phyloP scores from a whole-genome alignment of 129 eudicot species.

The Flaveria sonorensis region DNA sequence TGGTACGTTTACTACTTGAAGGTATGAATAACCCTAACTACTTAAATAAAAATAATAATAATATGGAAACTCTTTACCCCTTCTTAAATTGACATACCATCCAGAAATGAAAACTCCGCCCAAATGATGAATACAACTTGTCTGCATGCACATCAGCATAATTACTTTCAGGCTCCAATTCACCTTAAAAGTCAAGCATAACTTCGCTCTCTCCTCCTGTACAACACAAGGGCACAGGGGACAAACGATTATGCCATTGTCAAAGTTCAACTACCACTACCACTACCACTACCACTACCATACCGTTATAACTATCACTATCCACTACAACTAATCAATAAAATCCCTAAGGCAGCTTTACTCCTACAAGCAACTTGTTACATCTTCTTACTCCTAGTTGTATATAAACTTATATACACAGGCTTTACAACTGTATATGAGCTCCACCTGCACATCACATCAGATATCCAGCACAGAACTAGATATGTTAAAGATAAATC shows the following conservation, averaged over 20 bases:
- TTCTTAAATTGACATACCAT: constrained; percentile 49
- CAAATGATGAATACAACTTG: constrained; percentile 34
- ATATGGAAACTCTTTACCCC: constrained; percentile 11
- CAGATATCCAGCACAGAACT: constrained; percentile 26
- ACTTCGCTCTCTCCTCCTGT: constrained; percentile 62
- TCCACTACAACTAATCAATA: constrained; percentile 48
- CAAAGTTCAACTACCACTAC: constrained; percentile 75
- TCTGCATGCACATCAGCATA: constrained; percentile 42
- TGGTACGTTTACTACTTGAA: constrained; percentile 1
- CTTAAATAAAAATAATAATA: neutral
- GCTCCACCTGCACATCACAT: constrained; percentile 17
- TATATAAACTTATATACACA: neutral
- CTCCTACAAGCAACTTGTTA: constrained; percentile 39
- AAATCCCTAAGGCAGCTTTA: constrained; percentile 41
- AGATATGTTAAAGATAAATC: constrained; percentile 29
- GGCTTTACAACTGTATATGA: neutral
- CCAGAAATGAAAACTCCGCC: constrained; percentile 33
- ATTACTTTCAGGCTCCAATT: constrained; percentile 44
- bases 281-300: constrained; percentile 42
- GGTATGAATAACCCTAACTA: constrained; percentile 7
- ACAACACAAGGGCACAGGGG: constrained; percentile 87
- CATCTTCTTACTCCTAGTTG: constrained; percentile 30
- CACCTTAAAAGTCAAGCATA: constrained; percentile 44
- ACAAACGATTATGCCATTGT: constrained; percentile 79
- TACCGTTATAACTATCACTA: constrained; percentile 30